These are phyloP conservation scores for Bisporella sp. DNA, from an alignment of 2,329 filamentous ascomycete genomes.

Conservation along the genomic window DNA sequence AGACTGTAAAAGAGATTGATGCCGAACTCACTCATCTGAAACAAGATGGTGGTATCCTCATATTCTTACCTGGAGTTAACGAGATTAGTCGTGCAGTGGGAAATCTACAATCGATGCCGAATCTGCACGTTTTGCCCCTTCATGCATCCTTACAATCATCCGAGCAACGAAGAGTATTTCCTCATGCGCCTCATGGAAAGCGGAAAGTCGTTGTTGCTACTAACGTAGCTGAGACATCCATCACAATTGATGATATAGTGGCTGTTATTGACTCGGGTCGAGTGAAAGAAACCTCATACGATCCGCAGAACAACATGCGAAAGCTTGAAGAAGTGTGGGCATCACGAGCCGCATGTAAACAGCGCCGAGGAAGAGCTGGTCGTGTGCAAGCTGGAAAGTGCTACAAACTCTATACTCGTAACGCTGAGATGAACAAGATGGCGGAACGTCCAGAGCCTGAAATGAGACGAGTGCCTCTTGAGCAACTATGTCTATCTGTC, in stretches of 20 bases:
- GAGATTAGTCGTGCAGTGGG: constrained; percentile 82
- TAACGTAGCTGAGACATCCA: constrained; percentile 96
- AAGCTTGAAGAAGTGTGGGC: constrained; percentile 94
- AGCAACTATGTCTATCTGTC: constrained; percentile 90
- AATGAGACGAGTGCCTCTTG: constrained; percentile 84
- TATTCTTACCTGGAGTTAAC: constrained; percentile 86
- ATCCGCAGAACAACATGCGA: constrained; percentile 87
- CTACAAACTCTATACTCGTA: constrained; percentile 90
- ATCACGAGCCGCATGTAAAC: constrained; percentile 87
- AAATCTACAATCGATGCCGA: constrained; percentile 55
- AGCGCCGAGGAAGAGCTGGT: constrained; percentile 86
- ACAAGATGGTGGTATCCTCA: constrained; percentile 80
- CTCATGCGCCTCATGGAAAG: constrained; percentile 66
- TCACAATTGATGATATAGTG: constrained; percentile 96
- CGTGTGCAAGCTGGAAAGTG: constrained; percentile 86
- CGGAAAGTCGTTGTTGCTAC: constrained; percentile 92
- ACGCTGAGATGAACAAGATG: constrained; percentile 77
- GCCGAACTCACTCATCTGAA: constrained; percentile 56
- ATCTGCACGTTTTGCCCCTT: constrained; percentile 74
- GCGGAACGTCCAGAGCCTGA: constrained; percentile 84
- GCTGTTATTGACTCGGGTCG: constrained; percentile 92
- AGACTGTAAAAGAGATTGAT: constrained; percentile 78
- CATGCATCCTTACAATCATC: constrained; percentile 86
- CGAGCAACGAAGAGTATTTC: constrained; percentile 85
- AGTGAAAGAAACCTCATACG: constrained; percentile 95